Percentiles rank a stretch among this genome's conserved stretches.
phyloP scores from a whole-genome alignment of 2,329 filamentous ascomycete species.

The Ascosphaera apis region DNA sequence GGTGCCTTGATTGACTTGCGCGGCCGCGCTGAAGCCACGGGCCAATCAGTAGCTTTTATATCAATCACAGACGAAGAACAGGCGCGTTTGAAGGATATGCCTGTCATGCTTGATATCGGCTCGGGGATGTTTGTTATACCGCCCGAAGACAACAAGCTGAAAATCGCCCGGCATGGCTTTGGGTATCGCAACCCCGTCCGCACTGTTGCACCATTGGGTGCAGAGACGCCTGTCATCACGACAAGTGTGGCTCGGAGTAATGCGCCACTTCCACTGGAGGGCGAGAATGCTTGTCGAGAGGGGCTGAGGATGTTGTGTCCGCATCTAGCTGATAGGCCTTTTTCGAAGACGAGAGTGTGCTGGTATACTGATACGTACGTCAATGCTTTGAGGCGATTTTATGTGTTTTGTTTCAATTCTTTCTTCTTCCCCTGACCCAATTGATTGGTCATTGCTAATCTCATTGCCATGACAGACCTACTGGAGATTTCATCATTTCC shows the following conservation, averaged over 20 bases:
- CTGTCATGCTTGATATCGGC: conserved; percentile 32
- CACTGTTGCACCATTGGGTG: conserved; percentile 10
- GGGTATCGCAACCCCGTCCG: conserved; percentile 32
- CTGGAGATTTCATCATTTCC: conserved; percentile 47
- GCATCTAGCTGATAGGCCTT: conserved; percentile 34
- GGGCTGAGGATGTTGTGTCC: conserved; percentile 40
- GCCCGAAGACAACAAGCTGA: conserved; percentile 33
- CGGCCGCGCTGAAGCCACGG: conserved; percentile 56
- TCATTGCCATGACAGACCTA: conserved; percentile 17
- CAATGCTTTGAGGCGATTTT: neutral
- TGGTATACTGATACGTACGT: conserved; percentile 51
- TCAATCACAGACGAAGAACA: conserved; percentile 51
- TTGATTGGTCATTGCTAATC: neutral
- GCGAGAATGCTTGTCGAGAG: conserved; percentile 34
- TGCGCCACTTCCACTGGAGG: conserved; percentile 28
- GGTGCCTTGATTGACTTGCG: conserved; percentile 52
- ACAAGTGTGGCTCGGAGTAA: conserved; percentile 19
- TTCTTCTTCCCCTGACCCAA: conserved; percentile 1
- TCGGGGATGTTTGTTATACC: conserved; percentile 33
- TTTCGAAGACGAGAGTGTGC: conserved; percentile 40
- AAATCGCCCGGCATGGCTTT: conserved; percentile 45
- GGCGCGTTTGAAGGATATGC: conserved; percentile 36
- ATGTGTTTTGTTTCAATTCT: neutral
- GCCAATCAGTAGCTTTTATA: conserved; percentile 60
- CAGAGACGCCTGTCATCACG: conserved; percentile 7